Evolutionary conservation across 2,329 filamentous ascomycete genomes (phyloP), one percentile per base, ranked within the genome.

Genomic region (Penicillium sclerotigenum): DNA sequence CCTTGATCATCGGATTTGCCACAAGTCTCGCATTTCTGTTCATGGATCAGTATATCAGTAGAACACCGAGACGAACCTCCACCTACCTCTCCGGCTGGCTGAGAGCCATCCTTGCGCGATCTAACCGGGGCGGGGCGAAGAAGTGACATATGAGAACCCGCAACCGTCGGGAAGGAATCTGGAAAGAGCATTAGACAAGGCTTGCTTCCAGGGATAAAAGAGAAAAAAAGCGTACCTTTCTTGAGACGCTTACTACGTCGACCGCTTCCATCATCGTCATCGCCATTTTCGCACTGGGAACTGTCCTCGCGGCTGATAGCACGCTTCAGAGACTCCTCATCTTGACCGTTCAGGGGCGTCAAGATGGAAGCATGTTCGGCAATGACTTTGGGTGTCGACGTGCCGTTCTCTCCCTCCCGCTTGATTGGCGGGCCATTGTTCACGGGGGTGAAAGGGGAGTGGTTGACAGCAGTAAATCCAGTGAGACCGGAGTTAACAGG

Each of bases 61-160:
- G 47, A 60, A 56, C 43, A 42, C 36, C 41, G 42, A 26, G 13
- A 45, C 47, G 40, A 54, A 31, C 54, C 53, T 31, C 22, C 41
- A 63, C 74, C 70, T 75, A 83, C 81, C 70, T 88, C 83, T 58
- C 84, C 84, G 31, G 79, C 80, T 65, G 81, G 82, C 52, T 81
- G 80, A 49, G 80, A 77, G 34, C 80, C 79, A 59, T 81, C 81
- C 45, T 81, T 80, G 47, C 80, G 79, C 40, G 78, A 70, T 50
- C 77, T 90, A 9, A 77, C 74, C 16, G 87, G 87, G 26, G 89
- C 87, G 54, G 93, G 90, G 51, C 93, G 89, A 69, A 96, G 91
- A 68, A 93, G 85, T 59, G 90, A 94, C 91, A 97, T 97, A 76
- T 97, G 91, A 50, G 93, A 97, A 52, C 94, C 94, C 62, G 91